Conservation (phyloP, 2,329 filamentous ascomycete genomes). For the Pseudocercospora fijiensis region DNA sequence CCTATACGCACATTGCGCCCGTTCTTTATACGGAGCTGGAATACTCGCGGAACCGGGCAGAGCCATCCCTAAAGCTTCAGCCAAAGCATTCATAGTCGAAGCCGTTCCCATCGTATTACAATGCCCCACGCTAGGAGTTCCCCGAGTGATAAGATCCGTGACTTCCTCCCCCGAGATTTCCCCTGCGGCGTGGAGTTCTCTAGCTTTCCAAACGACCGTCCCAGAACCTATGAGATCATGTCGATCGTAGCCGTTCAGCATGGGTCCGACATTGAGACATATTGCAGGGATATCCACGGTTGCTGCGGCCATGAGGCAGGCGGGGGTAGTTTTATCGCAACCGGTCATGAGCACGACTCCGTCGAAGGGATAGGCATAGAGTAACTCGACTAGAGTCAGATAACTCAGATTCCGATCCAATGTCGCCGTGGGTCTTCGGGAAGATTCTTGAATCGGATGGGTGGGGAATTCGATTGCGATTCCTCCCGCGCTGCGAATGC, state of each 20-base stretch:
- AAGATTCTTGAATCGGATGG: slow-evolving; percentile 36
- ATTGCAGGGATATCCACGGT: slow-evolving; percentile 36
- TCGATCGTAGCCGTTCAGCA: slow-evolving; percentile 35
- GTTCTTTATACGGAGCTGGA: slow-evolving; percentile 34
- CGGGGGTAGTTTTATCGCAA: slow-evolving; percentile 37
- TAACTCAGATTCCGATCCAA: slow-evolving; percentile 35
- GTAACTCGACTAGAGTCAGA: slow-evolving; percentile 33
- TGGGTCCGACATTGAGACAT: slow-evolving; percentile 37
- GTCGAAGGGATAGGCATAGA: slow-evolving; percentile 37
- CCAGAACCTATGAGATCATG: slow-evolving; percentile 29
- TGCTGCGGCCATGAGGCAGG: slow-evolving; percentile 36
- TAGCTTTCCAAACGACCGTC: slow-evolving; percentile 36
- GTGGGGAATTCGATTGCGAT: slow-evolving; percentile 38
- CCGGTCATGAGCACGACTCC: slow-evolving; percentile 35
- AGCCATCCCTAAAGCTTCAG: slow-evolving; percentile 36
- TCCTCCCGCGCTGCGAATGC: slow-evolving; percentile 33
- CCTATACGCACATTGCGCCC: slow-evolving; percentile 35
- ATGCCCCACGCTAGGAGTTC: slow-evolving; percentile 34
- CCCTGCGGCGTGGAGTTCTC: slow-evolving; percentile 34
- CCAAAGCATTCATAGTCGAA: slow-evolving; percentile 37
- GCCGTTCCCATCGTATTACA: slow-evolving; percentile 39
- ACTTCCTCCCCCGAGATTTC: slow-evolving; percentile 33
- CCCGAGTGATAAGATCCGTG: slow-evolving; percentile 32
- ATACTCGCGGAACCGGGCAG: slow-evolving; percentile 34
- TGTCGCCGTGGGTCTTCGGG: slow-evolving; percentile 34